Percentiles rank a stretch among this genome's conserved stretches.
phyloP scores from a whole-genome alignment of 305 asterid species.

The Caryopteris hybrid region DNA sequence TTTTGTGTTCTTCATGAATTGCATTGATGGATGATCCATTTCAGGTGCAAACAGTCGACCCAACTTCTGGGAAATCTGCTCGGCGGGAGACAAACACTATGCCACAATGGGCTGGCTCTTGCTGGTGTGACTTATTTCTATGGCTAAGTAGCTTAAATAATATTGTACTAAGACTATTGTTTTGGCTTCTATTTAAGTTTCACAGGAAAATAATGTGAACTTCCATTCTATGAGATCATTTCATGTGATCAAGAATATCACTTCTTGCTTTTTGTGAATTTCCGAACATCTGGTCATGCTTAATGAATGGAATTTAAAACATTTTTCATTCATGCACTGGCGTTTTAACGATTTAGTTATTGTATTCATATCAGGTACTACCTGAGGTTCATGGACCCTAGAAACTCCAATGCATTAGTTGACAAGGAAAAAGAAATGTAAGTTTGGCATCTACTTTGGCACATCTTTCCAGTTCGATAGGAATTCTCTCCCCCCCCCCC shows the following conservation, averaged over 20 bases:
- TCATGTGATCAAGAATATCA: neutral
- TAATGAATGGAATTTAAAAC: neutral
- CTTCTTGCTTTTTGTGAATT: neutral
- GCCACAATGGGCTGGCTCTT: slow-evolving; percentile 99
- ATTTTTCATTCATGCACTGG: neutral
- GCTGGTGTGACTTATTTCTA: slow-evolving; percentile 62
- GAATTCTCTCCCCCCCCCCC: too few relatives aligned
- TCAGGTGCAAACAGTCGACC: slow-evolving; percentile 74
- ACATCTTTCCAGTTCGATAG: slow-evolving; percentile 4
- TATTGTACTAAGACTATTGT: neutral
- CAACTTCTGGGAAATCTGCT: slow-evolving; percentile 64
- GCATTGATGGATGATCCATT: slow-evolving; percentile 14
- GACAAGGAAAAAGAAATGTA: slow-evolving; percentile 84
- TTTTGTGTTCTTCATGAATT: slow-evolving; percentile 10
- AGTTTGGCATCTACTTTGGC: slow-evolving; percentile 23
- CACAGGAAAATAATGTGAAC: neutral
- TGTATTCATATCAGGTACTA: slow-evolving; percentile 67
- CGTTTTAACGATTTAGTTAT: neutral
- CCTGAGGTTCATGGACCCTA: slow-evolving; percentile 96
- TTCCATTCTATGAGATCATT: neutral
- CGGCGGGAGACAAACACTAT: slow-evolving; percentile 90
- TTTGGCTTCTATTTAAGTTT: neutral
- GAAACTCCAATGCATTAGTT: slow-evolving; percentile 68
- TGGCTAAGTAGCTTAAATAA: slow-evolving; percentile 2
- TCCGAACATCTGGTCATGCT: neutral